Conservation (phyloP, 2,329 filamentous ascomycete species). For the Mycogone perniciosa region DNA sequence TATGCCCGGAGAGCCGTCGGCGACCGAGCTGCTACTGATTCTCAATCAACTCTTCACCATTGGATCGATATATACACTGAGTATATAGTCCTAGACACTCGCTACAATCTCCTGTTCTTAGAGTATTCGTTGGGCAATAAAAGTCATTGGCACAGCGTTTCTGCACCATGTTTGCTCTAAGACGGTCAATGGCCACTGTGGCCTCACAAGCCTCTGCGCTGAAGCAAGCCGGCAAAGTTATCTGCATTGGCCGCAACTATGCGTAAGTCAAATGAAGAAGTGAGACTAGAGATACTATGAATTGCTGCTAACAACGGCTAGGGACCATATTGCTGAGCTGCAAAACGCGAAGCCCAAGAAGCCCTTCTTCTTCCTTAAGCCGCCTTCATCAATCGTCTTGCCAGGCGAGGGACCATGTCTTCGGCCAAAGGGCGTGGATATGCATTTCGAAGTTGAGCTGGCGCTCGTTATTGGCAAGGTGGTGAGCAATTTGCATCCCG, state of each 20-base stretch:
- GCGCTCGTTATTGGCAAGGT: slow-evolving; percentile 81
- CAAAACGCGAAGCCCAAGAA: slow-evolving; percentile 83
- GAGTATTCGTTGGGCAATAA: background rate
- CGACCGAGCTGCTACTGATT: slow-evolving; percentile 1
- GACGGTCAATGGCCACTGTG: slow-evolving; percentile 33
- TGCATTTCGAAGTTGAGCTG: slow-evolving; percentile 95
- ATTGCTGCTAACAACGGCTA: slow-evolving; percentile 27
- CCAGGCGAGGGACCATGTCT: slow-evolving; percentile 74
- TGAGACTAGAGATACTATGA: background rate
- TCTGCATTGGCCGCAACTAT: slow-evolving; percentile 95
- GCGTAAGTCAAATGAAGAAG: slow-evolving; percentile 52
- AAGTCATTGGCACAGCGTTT: background rate
- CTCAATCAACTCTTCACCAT: background rate
- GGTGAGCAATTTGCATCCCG: slow-evolving; percentile 65
- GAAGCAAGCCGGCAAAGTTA: slow-evolving; percentile 62
- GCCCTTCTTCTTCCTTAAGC: slow-evolving; percentile 99
- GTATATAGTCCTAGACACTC: too few species aligned
- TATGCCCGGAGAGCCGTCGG: slow-evolving; percentile 1
- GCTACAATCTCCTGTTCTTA: too few species aligned
- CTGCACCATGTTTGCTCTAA: slow-evolving; percentile 30
- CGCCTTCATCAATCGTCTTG: slow-evolving; percentile 75
- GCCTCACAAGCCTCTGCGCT: slow-evolving; percentile 40
- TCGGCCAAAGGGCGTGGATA: slow-evolving; percentile 71
- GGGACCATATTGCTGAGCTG: slow-evolving; percentile 89
- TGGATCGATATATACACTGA: background rate